Evolutionary conservation across 139 green algal genomes (phyloP), one percentile per base, ranked within the genome.

Genomic region (Astrephomene gubernaculifera): DNA sequence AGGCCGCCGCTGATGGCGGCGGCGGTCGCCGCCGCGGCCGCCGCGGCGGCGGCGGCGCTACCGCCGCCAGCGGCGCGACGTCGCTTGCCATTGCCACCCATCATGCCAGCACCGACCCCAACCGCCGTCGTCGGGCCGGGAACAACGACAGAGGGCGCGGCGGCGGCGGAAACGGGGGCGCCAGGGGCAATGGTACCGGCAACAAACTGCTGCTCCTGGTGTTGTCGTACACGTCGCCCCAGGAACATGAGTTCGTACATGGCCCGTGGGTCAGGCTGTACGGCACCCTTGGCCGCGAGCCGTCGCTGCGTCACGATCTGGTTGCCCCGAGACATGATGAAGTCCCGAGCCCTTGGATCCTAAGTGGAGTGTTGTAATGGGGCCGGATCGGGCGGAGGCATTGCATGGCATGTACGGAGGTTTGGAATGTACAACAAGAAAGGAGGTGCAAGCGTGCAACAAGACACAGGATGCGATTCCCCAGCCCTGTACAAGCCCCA

Each of bases 211-310:
- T 57, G 14, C 41, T 72, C 33, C 17, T 10, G 35, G 52, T 65
- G 36, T 36, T 53, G 43, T 36, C 38, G 63, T 31, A 74, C 61
- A 44, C 78, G 43, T 2, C 57, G 78, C 19, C 78, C 78, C 31
- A 84, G 61, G 36, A 75, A 52, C 12, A 84, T 41, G 21, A 84
- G 78, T 43, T 84, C 78, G 44, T 67, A 84, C 78, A 84, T 74
- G 41, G 78, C n/a, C 27, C 78, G 78, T 9, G 78, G 61, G 60
- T 84, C 63, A 35, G 78, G 78, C 64, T 84, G 78, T n/a, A 53
- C 78, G 5, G 43, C 33, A 31, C 43, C 44, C n/a, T 74, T 74
- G 31, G 78, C 78, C 22, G 78, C 78, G 2, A 57, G 39, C 24
- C 76, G 76, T 3, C 76, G 76, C 10, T 38, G 12, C 14, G 76